phyloP scores from a whole-genome alignment of 2,329 filamentous ascomycete genomes.

The Alternaria arbusti region DNA sequence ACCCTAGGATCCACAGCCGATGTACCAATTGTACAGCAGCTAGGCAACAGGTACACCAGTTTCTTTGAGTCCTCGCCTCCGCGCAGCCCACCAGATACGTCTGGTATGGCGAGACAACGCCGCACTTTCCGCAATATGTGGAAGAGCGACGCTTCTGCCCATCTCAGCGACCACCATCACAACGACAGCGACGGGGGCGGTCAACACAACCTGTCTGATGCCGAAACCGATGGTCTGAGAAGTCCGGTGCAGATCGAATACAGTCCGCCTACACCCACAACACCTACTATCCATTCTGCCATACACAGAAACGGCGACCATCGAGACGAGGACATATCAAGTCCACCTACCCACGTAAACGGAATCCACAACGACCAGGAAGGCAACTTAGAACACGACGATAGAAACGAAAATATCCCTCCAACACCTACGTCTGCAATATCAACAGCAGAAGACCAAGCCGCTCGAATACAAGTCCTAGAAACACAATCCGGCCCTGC shows the following conservation, averaged over 20 bases:
- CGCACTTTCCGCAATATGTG: slow-evolving; percentile 43
- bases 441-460: slow-evolving; percentile 30
- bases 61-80: slow-evolving; percentile 47
- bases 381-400: background rate
- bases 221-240: slow-evolving; percentile 40
- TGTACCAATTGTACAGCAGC: slow-evolving; percentile 54
- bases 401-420: background rate
- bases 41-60: slow-evolving; percentile 45
- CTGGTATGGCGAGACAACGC: slow-evolving; percentile 32
- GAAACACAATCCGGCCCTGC: slow-evolving; percentile 54
- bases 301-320: slow-evolving; percentile 26
- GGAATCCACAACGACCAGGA: background rate
- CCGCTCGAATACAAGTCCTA: slow-evolving; percentile 36
- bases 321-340: background rate
- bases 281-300: background rate
- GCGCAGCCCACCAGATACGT: slow-evolving; percentile 40
- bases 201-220: slow-evolving; percentile 31
- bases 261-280: slow-evolving; percentile 36
- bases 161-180: slow-evolving; percentile 44
- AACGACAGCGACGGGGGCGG: slow-evolving; percentile 14
- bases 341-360: slow-evolving; percentile 6
- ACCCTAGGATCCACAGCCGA: slow-evolving; percentile 47
- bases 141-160: slow-evolving; percentile 42
- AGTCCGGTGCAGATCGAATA: slow-evolving; percentile 42
- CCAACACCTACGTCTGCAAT: slow-evolving; percentile 12